phyloP scores from a whole-genome alignment of 306 rosid species.

The Lablab purpureus region DNA sequence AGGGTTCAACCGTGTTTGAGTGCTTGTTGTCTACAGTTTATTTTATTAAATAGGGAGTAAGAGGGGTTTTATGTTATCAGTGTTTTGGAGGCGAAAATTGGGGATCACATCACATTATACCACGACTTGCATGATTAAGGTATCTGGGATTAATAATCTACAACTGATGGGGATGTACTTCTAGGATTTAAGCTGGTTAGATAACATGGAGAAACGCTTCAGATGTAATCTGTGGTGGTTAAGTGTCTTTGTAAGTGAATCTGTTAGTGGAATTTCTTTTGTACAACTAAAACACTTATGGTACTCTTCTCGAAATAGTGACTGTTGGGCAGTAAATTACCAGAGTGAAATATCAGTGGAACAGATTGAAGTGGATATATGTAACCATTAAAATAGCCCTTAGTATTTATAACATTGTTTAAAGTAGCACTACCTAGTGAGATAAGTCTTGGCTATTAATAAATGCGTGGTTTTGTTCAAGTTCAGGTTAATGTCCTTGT shows the following conservation, averaged over 20 bases:
- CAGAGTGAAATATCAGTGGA: neutral
- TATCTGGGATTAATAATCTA: neutral
- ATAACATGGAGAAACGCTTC: neutral
- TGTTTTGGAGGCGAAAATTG: slow-evolving; percentile 24
- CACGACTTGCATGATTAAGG: slow-evolving; percentile 18
- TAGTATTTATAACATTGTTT: neutral
- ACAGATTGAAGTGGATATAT: neutral
- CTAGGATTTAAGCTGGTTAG: slow-evolving; percentile 12
- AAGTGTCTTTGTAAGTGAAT: neutral
- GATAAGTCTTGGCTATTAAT: too few species aligned
- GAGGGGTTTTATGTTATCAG: neutral
- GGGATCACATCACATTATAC: slow-evolving; percentile 12
- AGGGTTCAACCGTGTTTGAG: neutral
- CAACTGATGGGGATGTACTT: neutral
- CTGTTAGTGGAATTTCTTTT: neutral
- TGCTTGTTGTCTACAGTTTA: neutral
- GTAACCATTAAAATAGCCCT: neutral
- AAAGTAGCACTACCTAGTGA: too few species aligned
- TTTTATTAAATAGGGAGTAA: neutral
- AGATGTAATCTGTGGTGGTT: neutral
- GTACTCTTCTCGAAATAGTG: slow-evolving; percentile 7
- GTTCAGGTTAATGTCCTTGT: too few species aligned
- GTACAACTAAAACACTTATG: neutral
- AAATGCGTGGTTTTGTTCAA: too few species aligned
- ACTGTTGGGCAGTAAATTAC: neutral